Evolutionary conservation across 2,329 filamentous ascomycete genomes (phyloP).

Genomic region (Cercospora canescens): DNA sequence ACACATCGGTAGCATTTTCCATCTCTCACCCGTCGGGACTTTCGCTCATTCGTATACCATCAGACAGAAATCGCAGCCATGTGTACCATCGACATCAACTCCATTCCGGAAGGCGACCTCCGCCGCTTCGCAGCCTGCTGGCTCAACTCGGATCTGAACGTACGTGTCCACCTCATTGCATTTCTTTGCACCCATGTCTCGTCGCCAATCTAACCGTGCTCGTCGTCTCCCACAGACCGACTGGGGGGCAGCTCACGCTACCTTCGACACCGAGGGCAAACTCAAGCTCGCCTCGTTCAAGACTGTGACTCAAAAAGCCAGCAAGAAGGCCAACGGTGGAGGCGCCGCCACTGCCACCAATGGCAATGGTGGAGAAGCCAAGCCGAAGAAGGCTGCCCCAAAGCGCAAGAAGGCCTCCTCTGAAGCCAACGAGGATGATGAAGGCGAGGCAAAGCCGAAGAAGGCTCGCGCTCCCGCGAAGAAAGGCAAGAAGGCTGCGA

Average conservation of each 20-base stretch:
- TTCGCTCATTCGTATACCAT: neutral
- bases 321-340: slow-evolving; percentile 2
- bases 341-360: neutral
- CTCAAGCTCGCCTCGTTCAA: slow-evolving; percentile 24
- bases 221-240: slow-evolving; percentile 9
- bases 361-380: slow-evolving; percentile 8
- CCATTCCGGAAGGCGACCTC: slow-evolving; percentile 14
- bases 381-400: slow-evolving; percentile 9
- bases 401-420: slow-evolving; percentile 13
- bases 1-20: neutral
- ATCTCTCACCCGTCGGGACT: neutral
- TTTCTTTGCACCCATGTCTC: neutral
- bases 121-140: slow-evolving; percentile 25
- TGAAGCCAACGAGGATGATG: slow-evolving; percentile 3
- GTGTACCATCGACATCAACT: slow-evolving; percentile 9
- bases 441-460: slow-evolving; percentile 16
- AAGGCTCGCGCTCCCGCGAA: neutral
- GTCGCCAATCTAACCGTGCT: neutral
- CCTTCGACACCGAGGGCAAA: slow-evolving; percentile 21
- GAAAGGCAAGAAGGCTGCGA: slow-evolving; percentile 2
- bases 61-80: neutral
- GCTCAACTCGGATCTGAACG: slow-evolving; percentile 8
- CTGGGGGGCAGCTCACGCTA: slow-evolving; percentile 16
- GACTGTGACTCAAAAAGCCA: slow-evolving; percentile 16
- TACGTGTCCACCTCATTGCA: neutral